These are phyloP conservation scores for Blastobotrys capitulatus DNA, from an alignment of 1,139 yeast genomes.

Conservation along the genomic window DNA sequence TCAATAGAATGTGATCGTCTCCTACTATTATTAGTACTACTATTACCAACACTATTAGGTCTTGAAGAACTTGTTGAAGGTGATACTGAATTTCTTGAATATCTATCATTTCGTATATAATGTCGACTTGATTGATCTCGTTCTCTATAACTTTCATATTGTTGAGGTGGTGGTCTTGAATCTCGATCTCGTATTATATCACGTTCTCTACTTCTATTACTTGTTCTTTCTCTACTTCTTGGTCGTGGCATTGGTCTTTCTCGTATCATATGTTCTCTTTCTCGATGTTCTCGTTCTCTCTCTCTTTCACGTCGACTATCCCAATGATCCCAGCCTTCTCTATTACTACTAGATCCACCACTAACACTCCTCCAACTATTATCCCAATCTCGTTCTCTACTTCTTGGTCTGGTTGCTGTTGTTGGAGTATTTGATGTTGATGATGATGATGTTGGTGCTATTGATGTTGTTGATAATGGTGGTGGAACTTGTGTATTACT, in stretches of 20 bases:
- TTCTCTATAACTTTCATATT: constrained; percentile 6
- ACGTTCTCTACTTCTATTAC: neutral
- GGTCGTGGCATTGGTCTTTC: constrained; percentile 9
- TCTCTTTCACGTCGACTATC: neutral
- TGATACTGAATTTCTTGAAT: constrained; percentile 3
- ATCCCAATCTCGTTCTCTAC: constrained; percentile 14
- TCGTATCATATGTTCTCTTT: constrained; percentile 17
- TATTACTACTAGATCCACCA: neutral
- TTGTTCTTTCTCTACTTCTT: neutral
- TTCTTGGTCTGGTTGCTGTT: constrained; percentile 9
- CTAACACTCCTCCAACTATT: constrained; percentile 3
- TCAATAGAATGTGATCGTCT: constrained; percentile 10
- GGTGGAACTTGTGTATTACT: too few relatives aligned
- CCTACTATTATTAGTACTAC: neutral
- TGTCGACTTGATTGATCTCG: neutral
- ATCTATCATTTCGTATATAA: neutral
- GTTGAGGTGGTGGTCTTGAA: neutral
- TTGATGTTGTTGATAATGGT: neutral
- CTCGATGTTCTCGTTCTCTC: constrained; percentile 9
- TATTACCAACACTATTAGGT: neutral
- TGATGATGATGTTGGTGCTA: neutral
- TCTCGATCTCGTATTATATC: neutral
- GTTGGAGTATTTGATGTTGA: neutral
- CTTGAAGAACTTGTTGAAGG: constrained; percentile 2
- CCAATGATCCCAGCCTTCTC: constrained; percentile 14